These are phyloP conservation scores for Coemansia javaensis DNA, from an alignment of 192 early-diverging fungal genomes.

Conservation along the genomic window DNA sequence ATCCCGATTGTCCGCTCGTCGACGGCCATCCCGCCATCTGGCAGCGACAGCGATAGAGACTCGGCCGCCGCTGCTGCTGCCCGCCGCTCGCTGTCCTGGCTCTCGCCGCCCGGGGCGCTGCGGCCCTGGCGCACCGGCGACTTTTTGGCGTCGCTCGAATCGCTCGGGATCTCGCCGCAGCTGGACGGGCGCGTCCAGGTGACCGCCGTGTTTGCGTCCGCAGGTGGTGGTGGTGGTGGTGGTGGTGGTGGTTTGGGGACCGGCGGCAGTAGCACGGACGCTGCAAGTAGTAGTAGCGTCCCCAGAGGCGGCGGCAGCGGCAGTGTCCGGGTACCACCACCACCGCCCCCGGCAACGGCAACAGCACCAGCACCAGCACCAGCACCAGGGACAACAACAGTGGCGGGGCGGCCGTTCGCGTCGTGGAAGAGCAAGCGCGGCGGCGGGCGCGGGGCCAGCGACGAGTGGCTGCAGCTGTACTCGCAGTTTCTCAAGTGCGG, in stretches of 20 bases:
- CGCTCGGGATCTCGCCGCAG: constrained; percentile 48
- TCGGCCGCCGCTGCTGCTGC: background rate
- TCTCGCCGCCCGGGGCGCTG: constrained; percentile 22
- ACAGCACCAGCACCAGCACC: too few species aligned
- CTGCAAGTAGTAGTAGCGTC: too few species aligned
- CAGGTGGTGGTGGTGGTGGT: too few species aligned
- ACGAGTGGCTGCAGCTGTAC: constrained; percentile 72
- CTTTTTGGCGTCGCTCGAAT: constrained; percentile 43
- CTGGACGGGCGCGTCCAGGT: constrained; percentile 22
- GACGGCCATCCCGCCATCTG: constrained; percentile 15
- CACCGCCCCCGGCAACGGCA: too few species aligned
- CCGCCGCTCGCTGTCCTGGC: constrained; percentile 24
- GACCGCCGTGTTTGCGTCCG: constrained; percentile 35
- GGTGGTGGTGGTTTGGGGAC: too few species aligned
- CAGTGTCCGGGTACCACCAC: background rate
- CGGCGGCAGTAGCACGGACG: constrained; percentile 11
- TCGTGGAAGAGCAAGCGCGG: constrained; percentile 35
- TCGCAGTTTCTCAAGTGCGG: constrained; percentile 83
- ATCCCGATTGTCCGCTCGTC: constrained; percentile 62
- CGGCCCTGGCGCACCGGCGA: constrained; percentile 48
- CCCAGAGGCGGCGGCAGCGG: background rate
- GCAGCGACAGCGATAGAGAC: background rate
- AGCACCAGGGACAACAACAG: background rate
- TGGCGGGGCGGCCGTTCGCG: constrained; percentile 10
- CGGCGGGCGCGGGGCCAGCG: constrained; percentile 54